These are phyloP conservation scores for Plenodomus lindquistii DNA, from an alignment of 2,329 filamentous ascomycete species.

Conservation along the genomic window DNA sequence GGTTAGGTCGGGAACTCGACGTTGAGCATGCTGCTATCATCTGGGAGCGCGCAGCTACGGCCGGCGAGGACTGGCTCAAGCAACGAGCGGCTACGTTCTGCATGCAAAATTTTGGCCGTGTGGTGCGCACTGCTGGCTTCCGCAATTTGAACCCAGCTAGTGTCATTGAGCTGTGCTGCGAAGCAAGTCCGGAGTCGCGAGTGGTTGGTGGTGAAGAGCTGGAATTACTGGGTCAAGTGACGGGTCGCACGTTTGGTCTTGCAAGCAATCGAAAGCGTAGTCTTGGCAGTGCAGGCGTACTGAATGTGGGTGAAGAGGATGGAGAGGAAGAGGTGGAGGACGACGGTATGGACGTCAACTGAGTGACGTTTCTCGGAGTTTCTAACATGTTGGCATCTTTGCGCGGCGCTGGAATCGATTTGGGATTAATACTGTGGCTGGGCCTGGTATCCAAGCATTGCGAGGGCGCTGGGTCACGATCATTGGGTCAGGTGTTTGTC, in stretches of 20 bases:
- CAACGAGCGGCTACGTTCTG: constrained; percentile 86
- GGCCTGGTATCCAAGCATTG: constrained; percentile 5
- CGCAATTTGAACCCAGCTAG: constrained; percentile 75
- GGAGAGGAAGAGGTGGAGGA: constrained; percentile 49
- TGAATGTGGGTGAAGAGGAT: constrained; percentile 48
- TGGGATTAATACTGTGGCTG: neutral
- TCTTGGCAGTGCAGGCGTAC: constrained; percentile 39
- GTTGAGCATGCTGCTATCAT: constrained; percentile 93
- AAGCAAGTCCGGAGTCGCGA: constrained; percentile 90
- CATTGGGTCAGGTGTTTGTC: neutral
- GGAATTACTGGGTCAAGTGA: constrained; percentile 60
- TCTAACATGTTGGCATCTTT: constrained; percentile 13
- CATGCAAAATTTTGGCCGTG: constrained; percentile 89
- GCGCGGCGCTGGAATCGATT: constrained; percentile 17
- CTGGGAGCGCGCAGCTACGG: constrained; percentile 90
- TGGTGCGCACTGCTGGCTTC: constrained; percentile 89
- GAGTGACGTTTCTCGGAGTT: neutral
- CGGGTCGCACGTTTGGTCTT: constrained; percentile 44
- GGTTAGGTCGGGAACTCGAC: constrained; percentile 86
- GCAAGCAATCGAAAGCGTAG: constrained; percentile 50
- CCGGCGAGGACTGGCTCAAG: constrained; percentile 91
- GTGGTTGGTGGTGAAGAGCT: constrained; percentile 88
- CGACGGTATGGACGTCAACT: constrained; percentile 49
- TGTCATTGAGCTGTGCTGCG: constrained; percentile 88
- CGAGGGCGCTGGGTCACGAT: constrained; percentile 3